Conservation (phyloP, 306 rosid species). For the Fragaria ananassa region DNA sequence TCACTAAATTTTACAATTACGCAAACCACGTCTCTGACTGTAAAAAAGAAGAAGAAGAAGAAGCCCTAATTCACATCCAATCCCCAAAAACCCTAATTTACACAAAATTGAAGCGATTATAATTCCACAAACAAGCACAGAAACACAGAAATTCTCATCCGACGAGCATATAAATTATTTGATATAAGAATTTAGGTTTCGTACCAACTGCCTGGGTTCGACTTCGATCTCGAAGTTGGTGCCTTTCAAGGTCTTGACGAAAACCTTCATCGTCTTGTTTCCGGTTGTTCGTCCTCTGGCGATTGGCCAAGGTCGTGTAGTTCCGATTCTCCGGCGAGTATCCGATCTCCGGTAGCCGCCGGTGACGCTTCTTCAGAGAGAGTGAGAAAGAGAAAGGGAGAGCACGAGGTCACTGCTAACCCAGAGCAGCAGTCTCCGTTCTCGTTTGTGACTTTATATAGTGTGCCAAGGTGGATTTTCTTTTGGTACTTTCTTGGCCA, state of each 20-base stretch:
- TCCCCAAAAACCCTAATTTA: slow-evolving; percentile 23
- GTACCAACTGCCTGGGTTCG: slow-evolving; percentile 44
- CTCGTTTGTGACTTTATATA: neutral
- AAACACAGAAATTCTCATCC: neutral
- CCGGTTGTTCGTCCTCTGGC: slow-evolving; percentile 36
- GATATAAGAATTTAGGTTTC: neutral
- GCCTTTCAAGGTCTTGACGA: slow-evolving; percentile 69
- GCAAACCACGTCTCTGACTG: neutral
- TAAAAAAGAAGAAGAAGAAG: too few relatives aligned
- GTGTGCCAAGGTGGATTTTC: neutral
- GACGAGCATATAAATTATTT: neutral
- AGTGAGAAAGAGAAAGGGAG: neutral
- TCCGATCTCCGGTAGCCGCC: slow-evolving; percentile 21
- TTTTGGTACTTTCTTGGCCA: neutral
- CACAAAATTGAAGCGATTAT: slow-evolving; percentile 11
- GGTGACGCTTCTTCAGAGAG: slow-evolving; percentile 11
- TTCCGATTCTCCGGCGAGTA: slow-evolving; percentile 21
- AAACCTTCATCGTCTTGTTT: slow-evolving; percentile 54
- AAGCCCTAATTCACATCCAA: slow-evolving; percentile 28
- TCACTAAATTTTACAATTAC: neutral
- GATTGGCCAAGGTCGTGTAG: neutral
- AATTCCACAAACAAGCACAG: neutral
- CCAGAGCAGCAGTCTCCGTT: neutral
- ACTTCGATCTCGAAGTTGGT: slow-evolving; percentile 65
- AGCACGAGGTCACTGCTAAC: slow-evolving; percentile 16